Conservation (phyloP, 768 basidiomycete species). For the Tubosaeta sp. region DNA sequence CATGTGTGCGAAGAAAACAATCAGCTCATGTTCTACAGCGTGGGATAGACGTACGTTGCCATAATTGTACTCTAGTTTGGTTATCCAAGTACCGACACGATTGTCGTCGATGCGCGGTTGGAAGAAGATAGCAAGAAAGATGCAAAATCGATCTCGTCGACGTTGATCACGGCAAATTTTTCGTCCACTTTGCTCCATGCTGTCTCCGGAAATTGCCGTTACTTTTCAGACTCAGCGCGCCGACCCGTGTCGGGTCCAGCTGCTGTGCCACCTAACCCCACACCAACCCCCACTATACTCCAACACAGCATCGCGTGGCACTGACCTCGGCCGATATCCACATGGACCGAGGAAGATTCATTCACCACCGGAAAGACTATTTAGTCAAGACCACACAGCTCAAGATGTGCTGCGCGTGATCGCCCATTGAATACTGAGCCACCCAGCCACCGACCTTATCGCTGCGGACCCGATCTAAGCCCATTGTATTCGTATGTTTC, state of each 20-base stretch:
- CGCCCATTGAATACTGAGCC: background rate
- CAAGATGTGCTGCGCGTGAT: background rate
- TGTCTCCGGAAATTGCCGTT: conserved; percentile 17
- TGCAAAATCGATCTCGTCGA: background rate
- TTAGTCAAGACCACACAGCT: too few relatives aligned
- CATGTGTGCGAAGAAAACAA: background rate
- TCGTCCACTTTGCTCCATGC: conserved; percentile 1
- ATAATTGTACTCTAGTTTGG: conserved; percentile 35
- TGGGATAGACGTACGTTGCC: conserved; percentile 41
- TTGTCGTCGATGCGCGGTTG: conserved; percentile 34
- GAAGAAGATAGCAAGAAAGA: conserved; percentile 8
- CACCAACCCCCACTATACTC: background rate
- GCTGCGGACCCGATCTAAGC: background rate
- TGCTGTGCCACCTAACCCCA: too few relatives aligned
- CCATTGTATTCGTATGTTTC: background rate
- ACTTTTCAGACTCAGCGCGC: conserved; percentile 18
- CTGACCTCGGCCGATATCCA: background rate
- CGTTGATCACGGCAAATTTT: conserved; percentile 15
- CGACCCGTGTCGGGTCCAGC: too few relatives aligned
- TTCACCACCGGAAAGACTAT: background rate
- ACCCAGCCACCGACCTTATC: background rate
- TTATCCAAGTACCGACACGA: conserved; percentile 30
- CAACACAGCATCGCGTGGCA: background rate
- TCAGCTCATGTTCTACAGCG: background rate
- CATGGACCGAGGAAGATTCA: background rate